These are phyloP conservation scores for Gracilaria domingensis DNA, from an alignment of 23 red algal genomes.

Conservation along the genomic window DNA sequence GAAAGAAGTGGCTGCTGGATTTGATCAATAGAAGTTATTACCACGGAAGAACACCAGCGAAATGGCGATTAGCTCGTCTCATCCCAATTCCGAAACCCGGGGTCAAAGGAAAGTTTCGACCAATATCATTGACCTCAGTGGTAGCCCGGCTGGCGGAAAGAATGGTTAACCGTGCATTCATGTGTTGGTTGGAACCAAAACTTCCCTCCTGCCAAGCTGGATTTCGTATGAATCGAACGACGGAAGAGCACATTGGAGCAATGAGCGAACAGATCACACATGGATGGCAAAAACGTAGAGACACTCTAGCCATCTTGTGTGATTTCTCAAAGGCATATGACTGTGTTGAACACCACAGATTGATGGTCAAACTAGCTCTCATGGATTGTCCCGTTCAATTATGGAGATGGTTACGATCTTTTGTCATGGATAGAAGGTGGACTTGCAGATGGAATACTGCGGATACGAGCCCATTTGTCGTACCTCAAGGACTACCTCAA, in stretches of 20 bases:
- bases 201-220: background rate
- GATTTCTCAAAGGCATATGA: conserved; percentile 20
- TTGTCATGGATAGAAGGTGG: background rate
- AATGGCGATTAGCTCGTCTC: background rate
- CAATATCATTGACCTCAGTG: background rate
- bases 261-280: background rate
- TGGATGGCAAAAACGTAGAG: background rate
- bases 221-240: background rate
- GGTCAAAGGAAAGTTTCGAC: conserved; percentile 10
- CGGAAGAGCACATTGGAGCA: background rate
- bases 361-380: background rate
- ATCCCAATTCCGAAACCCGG: background rate
- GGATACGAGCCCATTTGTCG: background rate
- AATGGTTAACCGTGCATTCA: background rate
- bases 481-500: background rate
- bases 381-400: background rate
- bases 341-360: background rate
- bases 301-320: background rate
- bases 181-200: background rate
- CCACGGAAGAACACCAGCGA: background rate
- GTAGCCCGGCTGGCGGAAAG: background rate
- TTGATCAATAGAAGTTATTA: background rate
- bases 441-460: background rate
- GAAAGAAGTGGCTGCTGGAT: background rate
- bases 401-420: background rate